phyloP scores from a whole-genome alignment of 2,329 filamentous ascomycete genomes.

The Podosphaera xanthii region DNA sequence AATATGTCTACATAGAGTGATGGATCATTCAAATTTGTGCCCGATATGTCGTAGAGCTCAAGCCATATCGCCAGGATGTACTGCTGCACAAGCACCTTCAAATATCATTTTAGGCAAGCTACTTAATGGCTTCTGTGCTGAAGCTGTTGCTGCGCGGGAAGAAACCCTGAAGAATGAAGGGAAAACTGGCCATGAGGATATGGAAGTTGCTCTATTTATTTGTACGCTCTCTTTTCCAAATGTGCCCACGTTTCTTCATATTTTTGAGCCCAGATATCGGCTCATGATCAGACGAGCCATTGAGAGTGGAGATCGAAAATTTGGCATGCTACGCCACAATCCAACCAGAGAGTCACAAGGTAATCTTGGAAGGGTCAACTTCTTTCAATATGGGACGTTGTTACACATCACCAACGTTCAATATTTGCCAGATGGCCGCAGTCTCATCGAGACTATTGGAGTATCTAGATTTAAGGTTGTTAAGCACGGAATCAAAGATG shows the following conservation, averaged over 20 bases:
- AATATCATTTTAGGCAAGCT: conserved; percentile 43
- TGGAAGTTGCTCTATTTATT: conserved; percentile 52
- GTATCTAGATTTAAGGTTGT: conserved; percentile 54
- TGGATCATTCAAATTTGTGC: conserved; percentile 59
- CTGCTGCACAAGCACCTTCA: conserved; percentile 20
- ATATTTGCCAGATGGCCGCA: conserved; percentile 56
- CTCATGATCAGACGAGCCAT: conserved; percentile 69
- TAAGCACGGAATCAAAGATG: conserved; percentile 42
- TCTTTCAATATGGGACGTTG: conserved; percentile 56
- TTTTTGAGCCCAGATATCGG: conserved; percentile 83
- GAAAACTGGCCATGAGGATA: conserved; percentile 28
- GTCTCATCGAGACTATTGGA: conserved; percentile 57
- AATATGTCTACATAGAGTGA: conserved; percentile 49
- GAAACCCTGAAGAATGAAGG: conserved; percentile 34
- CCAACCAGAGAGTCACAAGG: conserved; percentile 27
- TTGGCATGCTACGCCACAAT: conserved; percentile 68
- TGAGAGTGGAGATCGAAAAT: conserved; percentile 44
- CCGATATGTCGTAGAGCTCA: conserved; percentile 56
- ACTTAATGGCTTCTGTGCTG: conserved; percentile 44
- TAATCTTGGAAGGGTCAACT: conserved; percentile 28
- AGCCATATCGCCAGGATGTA: conserved; percentile 21
- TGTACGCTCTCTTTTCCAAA: conserved; percentile 62
- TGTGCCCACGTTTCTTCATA: conserved; percentile 67
- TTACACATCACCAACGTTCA: conserved; percentile 54
- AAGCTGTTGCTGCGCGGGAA: conserved; percentile 31